Conservation (phyloP, 1,284 basidiomycete genomes). For the Leccinum pallidistipes region DNA sequence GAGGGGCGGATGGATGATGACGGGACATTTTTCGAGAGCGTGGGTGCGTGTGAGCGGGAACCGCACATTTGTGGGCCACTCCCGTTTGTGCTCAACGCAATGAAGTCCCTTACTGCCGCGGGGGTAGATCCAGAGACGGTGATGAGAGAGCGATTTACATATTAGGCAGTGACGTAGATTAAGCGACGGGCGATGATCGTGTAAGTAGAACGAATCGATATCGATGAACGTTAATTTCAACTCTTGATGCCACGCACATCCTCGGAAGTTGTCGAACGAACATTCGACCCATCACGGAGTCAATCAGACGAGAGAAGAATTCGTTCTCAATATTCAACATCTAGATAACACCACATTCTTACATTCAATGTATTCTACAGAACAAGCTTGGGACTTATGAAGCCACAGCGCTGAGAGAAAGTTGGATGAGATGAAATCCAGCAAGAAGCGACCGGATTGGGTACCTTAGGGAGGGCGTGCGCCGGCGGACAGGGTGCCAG, state of each 20-base stretch:
- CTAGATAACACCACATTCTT: not conserved
- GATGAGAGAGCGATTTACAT: constrained; percentile 27
- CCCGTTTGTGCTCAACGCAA: constrained; percentile 20
- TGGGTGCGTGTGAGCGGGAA: constrained; percentile 17
- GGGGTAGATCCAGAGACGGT: constrained; percentile 24
- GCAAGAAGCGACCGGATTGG: not conserved
- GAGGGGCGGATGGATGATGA: constrained; percentile 18
- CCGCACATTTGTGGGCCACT: constrained; percentile 23
- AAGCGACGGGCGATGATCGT: not conserved
- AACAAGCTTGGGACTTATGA: not conserved
- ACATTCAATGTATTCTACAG: not conserved
- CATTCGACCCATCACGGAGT: not conserved
- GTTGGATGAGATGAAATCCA: not conserved
- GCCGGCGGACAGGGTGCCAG: constrained; percentile 27
- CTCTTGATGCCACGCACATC: not conserved
- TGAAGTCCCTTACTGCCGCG: constrained; percentile 19
- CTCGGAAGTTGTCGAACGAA: not conserved
- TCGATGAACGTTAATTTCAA: not conserved
- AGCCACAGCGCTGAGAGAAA: not conserved
- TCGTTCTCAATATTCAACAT: not conserved
- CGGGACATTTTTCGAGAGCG: constrained; percentile 16
- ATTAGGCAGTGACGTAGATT: constrained; percentile 10
- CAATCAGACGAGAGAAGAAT: not conserved
- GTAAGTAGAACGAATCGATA: not conserved
- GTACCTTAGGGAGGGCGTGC: constrained; percentile 23